phyloP scores from a whole-genome alignment of 768 basidiomycete genomes.

The Fistulinella prunicolor region DNA sequence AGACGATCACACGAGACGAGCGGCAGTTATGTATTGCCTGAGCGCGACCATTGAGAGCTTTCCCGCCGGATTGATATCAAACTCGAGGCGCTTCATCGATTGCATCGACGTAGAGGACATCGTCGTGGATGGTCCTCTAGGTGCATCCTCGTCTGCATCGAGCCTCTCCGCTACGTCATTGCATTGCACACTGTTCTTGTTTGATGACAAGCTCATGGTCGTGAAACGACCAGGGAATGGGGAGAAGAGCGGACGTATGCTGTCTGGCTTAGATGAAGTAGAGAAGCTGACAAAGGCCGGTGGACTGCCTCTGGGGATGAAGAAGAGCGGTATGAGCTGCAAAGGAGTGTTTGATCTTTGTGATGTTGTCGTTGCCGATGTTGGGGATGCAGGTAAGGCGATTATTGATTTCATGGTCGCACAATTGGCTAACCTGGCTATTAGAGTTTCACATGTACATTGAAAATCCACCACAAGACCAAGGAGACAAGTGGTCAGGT shows the following conservation, averaged over 20 bases:
- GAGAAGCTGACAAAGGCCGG: slow-evolving; percentile 69
- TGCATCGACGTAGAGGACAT: slow-evolving; percentile 92
- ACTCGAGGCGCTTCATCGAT: slow-evolving; percentile 83
- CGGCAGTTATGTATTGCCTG: slow-evolving; percentile 84
- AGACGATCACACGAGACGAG: slow-evolving; percentile 87
- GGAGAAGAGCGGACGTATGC: slow-evolving; percentile 66
- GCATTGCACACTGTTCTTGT: slow-evolving; percentile 88
- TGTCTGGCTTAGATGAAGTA: slow-evolving; percentile 76
- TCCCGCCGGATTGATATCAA: slow-evolving; percentile 86
- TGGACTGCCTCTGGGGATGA: slow-evolving; percentile 59
- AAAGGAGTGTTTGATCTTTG: slow-evolving; percentile 84
- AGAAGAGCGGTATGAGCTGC: slow-evolving; percentile 78
- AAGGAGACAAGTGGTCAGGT: slow-evolving; percentile 83
- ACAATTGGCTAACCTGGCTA: slow-evolving; percentile 8
- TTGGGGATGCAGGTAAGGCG: slow-evolving; percentile 77
- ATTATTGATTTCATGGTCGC: not conserved
- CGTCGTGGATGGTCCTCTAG: slow-evolving; percentile 43
- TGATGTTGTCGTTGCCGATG: slow-evolving; percentile 79
- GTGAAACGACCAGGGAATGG: slow-evolving; percentile 79
- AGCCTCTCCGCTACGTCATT: slow-evolving; percentile 47
- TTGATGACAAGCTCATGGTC: slow-evolving; percentile 91
- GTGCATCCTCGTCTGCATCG: slow-evolving; percentile 42
- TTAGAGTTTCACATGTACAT: slow-evolving; percentile 87
- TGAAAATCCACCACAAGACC: slow-evolving; percentile 77
- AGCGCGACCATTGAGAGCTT: slow-evolving; percentile 86